phyloP scores from a whole-genome alignment of 2,329 filamentous ascomycete species.

The Aspergillus phoenicis region DNA sequence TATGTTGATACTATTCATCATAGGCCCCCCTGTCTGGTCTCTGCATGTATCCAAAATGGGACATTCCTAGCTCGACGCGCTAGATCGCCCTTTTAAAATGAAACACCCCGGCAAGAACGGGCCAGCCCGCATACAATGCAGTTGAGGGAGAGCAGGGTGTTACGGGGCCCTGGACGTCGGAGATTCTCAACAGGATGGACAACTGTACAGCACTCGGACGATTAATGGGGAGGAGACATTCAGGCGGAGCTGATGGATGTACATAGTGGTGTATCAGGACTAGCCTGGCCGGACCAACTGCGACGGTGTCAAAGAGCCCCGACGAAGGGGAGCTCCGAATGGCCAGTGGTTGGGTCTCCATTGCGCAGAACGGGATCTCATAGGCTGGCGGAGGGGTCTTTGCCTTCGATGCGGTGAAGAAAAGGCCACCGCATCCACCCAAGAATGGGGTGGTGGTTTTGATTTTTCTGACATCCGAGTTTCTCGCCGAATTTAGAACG shows the following conservation, averaged over 20 bases:
- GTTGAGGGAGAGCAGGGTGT: neutral
- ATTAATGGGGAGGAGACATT: neutral
- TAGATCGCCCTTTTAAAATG: neutral
- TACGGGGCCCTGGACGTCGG: neutral
- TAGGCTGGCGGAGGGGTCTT: slow-evolving; percentile 21
- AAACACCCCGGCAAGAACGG: neutral
- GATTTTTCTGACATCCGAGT: slow-evolving; percentile 16
- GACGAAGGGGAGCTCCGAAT: slow-evolving; percentile 10
- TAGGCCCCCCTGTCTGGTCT: neutral
- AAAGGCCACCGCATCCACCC: slow-evolving; percentile 16
- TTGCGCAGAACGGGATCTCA: slow-evolving; percentile 14
- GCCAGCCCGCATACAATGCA: neutral
- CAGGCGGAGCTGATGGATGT: neutral
- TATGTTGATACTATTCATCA: neutral
- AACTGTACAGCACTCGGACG: slow-evolving; percentile 3
- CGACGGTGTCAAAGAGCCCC: slow-evolving; percentile 10
- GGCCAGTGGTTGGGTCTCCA: slow-evolving; percentile 12
- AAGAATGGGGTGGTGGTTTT: neutral
- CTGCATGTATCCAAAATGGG: neutral
- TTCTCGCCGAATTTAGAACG: slow-evolving; percentile 15
- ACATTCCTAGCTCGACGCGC: neutral
- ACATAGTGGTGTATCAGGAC: neutral
- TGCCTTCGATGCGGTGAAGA: slow-evolving; percentile 37
- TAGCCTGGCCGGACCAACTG: neutral
- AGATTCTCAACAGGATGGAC: slow-evolving; percentile 4